Evolutionary conservation across 164 flowering plant species (phyloP), one percentile per base, ranked within the genome.

Genomic region (Malania oleifera): DNA sequence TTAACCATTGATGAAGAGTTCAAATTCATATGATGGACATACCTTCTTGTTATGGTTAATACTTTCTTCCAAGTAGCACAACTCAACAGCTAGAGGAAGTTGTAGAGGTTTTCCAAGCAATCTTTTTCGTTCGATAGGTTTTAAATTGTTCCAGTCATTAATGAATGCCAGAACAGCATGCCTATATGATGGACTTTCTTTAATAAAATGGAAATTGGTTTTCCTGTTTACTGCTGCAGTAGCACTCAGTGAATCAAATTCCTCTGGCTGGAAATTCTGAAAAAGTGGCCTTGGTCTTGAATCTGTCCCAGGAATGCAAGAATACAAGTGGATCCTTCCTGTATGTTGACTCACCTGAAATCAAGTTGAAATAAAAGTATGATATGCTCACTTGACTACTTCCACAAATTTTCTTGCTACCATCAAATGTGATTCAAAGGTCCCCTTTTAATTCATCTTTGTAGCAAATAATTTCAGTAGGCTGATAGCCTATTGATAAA

Each of bases 291-390:
- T 83, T 63, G 95, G 96, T 65, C 92, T 75, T 59, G 75, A 65
- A 68, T 87, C 90, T 57, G 54, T 68, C 57, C 85, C 96, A 18
- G 73, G 66, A 54, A 66, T 70, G 73, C 92, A 93, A 52, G 85
- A 65, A 67, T 88, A 87, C 62, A 93, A 64, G 76, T 93, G 98
- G 59, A 93, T 67, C 62, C 98, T 77, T 57, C 87, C 95, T 19
- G 96, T 93, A 62, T 83, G 79, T 51, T 79, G 80, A 70, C 98
- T 93, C 63, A 93, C 86, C 98, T 93, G 73, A 54, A 69, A 60
- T 57, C 15, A 27, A 39, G 14, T 13, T n/a, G 2, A 53, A 22
- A 46, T 10, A 53, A 2, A 58, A 11, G n/a, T 20, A 46, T 9
- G 15, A 54, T 7, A 22, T 34, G 14, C 7, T 2, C 41, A 11